Evolutionary conservation across 345 rosid species (phyloP), one percentile per base, ranked within the genome.

Genomic region (Capsella bursapastoris): DNA sequence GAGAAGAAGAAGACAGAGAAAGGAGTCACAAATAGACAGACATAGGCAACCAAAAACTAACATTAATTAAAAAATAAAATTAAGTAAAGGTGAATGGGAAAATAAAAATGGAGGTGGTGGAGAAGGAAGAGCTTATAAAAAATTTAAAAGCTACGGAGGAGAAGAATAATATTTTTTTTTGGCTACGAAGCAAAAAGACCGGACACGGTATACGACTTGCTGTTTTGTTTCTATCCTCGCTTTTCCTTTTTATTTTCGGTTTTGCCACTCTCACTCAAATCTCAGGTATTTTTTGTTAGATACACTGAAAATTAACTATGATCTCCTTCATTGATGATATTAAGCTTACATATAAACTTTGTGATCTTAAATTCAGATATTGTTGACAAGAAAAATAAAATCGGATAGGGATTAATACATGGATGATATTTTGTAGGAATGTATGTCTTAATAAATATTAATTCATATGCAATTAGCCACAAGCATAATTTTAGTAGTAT

Each of bases 1-100:
- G 44, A 58, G 80, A 71, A 45, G 80, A 71, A 45, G 73, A 77
- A 59, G 73, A 50, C 64, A 72, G 49, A 44, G 16, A 6, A 22
- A 22, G 7, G 16, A 13, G 11, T 40, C 43, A 11, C 40, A 4
- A 31, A 4, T 8, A 34, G 7, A 34, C 37, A 34, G 2, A 34
- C 7, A 34, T 38, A 40, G 43, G 13, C 43, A 40, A 40, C 43
- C 43, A 40, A 38, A 2, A 43, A 43, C 47, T 1, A 43, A 43
- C 47, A 43, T 12, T 4, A 55, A 13, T 2, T 2, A 27, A 59
- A 6, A 37, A 50, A 60, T 60, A 2, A 8, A 38, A 37, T 35
- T 0, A 37, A 37, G 2, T n/a, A 45, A 45, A 52, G 69, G 69
- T 27, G 52, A 52, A 43, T 52, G 47, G 51, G 50, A n/a, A 73